Evolutionary conservation across 805 yeast species (phyloP), one percentile per base, ranked within the genome.

Genomic region (Sporopachydermia lactativora): DNA sequence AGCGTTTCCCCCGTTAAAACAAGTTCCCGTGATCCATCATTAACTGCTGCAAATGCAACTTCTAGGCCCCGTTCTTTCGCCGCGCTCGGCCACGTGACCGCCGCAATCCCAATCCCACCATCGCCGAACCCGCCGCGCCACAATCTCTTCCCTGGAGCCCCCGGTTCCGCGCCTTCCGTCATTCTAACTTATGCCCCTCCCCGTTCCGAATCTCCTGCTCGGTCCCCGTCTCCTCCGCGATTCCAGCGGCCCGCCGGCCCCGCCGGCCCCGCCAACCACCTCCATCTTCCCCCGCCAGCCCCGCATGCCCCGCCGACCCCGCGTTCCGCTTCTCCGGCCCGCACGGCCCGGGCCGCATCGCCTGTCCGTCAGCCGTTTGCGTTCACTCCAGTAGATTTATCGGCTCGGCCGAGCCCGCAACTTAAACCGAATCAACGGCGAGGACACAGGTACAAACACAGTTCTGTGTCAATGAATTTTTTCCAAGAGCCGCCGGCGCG

Each of bases 381-480:
- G 13, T 24, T 24, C n/a, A 8, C 31, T 24, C n/a, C 31, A 8
- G 31, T 24, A 8, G 8, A 8, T 8, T 8, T 24, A n/a, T 8
- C 31, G n/a, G 31, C 31, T 8, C 8, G 31, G n/a, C 31, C 31
- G n/a, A 24, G 31, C 31, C 8, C 13, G 13, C 31, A 24, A 24
- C 13, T n/a, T 8, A 24, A 24, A n/a, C 31, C 31, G 46, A 49
- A 47, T 24, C 68, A 62, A 43, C 77, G 98, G 65, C 76, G 88
- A 49, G 98, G 98, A 4, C 98, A 89, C 59, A 72, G 89, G 49
- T 89, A 89, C 56, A 89, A 89, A 56, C 97, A 89, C 58, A 86
- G 96, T 2, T 86, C 96, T 5, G 95, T 89, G 4, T 85, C 95
- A 3, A 81, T 89, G 92, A 88, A 89, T 57, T 71, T 89, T 55